phyloP scores from a whole-genome alignment of 2,329 filamentous ascomycete genomes.

The Metarhizium humberi region DNA sequence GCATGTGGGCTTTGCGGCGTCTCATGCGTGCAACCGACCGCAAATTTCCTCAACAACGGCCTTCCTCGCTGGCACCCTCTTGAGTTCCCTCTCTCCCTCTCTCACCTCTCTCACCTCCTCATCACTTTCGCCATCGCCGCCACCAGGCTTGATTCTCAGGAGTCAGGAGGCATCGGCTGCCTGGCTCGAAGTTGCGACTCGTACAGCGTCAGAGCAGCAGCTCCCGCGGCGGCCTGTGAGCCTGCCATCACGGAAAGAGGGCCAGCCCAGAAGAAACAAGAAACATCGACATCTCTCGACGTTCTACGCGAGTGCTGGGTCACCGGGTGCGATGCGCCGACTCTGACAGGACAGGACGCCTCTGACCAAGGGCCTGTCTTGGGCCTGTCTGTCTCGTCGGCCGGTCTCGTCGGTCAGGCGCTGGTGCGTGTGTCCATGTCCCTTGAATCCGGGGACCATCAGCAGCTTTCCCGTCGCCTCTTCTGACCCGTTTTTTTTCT shows the following conservation, averaged over 20 bases:
- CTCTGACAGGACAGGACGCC: background rate
- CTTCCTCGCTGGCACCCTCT: background rate
- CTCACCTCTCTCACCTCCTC: background rate
- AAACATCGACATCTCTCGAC: background rate
- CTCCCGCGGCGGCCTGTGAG: too few species aligned
- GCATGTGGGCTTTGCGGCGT: conserved; percentile 6
- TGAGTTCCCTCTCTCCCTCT: background rate
- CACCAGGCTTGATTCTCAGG: background rate
- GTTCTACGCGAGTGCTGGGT: background rate
- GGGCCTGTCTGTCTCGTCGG: too few species aligned
- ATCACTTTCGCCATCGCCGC: background rate
- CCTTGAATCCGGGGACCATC: background rate
- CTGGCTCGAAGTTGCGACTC: background rate
- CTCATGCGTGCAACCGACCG: conserved; percentile 4
- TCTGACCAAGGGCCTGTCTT: background rate
- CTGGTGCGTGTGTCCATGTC: background rate
- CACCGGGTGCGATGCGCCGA: conserved; percentile 3
- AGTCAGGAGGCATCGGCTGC: background rate
- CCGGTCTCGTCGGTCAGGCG: background rate
- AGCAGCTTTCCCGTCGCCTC: background rate
- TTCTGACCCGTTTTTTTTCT: background rate
- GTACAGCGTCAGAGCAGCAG: too few species aligned
- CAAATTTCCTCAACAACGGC: conserved; percentile 1
- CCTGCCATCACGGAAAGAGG: too few species aligned
- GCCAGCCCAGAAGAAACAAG: too few species aligned